A percentile compares a stretch with the other conserved stretches of the same genome.
Evolutionary conservation across 345 rosid species (phyloP).

Genomic region (Capsella bursapastoris): DNA sequence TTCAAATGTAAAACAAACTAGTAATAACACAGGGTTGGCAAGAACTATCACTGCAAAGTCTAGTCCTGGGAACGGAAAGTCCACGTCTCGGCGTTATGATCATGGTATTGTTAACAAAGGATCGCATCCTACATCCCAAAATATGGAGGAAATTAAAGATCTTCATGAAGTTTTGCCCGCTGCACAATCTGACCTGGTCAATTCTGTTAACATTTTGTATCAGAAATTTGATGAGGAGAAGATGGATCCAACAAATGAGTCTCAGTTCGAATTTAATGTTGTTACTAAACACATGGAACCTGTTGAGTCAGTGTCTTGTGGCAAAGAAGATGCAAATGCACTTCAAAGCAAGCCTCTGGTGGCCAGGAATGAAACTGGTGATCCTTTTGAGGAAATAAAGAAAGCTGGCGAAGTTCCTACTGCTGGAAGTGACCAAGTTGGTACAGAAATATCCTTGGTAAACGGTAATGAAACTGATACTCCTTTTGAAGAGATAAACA

Average conservation of each 20-base stretch:
- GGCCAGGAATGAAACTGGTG: constrained; percentile 33
- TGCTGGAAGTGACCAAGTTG: constrained; percentile 47
- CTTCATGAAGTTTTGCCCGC: constrained; percentile 74
- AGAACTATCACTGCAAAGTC: constrained; percentile 45
- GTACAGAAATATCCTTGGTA: constrained; percentile 32
- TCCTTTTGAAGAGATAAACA: constrained; percentile 37
- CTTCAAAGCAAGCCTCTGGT: constrained; percentile 47
- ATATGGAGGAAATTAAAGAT: constrained; percentile 70
- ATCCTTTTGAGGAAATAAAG: constrained; percentile 40
- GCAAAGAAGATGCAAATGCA: constrained; percentile 46
- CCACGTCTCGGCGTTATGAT: constrained; percentile 47
- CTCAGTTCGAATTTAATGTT: constrained; percentile 49
- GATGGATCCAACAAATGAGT: constrained; percentile 48
- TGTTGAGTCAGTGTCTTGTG: constrained; percentile 43
- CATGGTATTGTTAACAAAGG: constrained; percentile 49
- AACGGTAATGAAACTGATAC: constrained; percentile 8
- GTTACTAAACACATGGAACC: constrained; percentile 48
- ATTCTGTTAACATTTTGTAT: constrained; percentile 47
- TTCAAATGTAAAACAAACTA: constrained; percentile 51
- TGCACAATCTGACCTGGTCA: constrained; percentile 53
- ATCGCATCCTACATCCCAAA: constrained; percentile 39
- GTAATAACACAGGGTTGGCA: constrained; percentile 31
- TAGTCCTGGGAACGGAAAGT: constrained; percentile 51
- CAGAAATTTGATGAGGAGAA: constrained; percentile 63
- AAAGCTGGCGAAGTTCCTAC: constrained; percentile 36